Evolutionary conservation across 768 basidiomycete species (phyloP), one percentile per base, ranked within the genome.

Genomic region (Tulasnella sp.): DNA sequence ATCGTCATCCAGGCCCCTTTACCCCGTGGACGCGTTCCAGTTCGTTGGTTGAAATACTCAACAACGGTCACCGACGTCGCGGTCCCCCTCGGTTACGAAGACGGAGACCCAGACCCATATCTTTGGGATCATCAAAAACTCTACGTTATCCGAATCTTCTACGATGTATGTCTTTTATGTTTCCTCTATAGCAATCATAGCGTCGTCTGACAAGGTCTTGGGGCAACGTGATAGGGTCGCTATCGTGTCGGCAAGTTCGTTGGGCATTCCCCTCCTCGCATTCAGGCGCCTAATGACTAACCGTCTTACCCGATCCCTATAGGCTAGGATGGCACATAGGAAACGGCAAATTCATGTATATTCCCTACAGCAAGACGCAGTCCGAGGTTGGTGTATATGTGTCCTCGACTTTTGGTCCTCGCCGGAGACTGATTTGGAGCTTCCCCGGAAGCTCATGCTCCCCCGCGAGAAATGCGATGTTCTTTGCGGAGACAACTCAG

Each of bases 41-140:
- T 34, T 36, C 62, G 62, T 36, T 68, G 62, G 62, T 34, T 68
- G 62, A 68, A 34, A 27, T 68, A 68, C 27, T 68, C 31, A 27
- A 34, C 62, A 68, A 68, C 62, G n/a, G 62, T 68, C 16, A 68
- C 78, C 5, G 72, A 79, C 3, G 72, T 40, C 44, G 78, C 78
- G 24, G 44, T 74, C 16, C 78, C 78, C 31, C 44, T 79, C 18
- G 78, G 78, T 27, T 79, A 73, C 46, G 78, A 79, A 72, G 44
- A 73, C 24, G 36, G 44, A 24, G 36, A 58, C 34, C 62, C 62
- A 36, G 62, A 68, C 36, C 62, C 62, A 19, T 68, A 68, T 68
- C 34, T 68, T 12, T 46, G 40, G 56, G 76, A 77, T 36, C 68
- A 44, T 24, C 71, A 42, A 36, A 68, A 79, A 34, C 46, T 79